A percentile compares a stretch with the other conserved stretches of the same genome.
Conservation (phyloP, 2,329 filamentous ascomycete species). For the Davidsoniella virescens region DNA sequence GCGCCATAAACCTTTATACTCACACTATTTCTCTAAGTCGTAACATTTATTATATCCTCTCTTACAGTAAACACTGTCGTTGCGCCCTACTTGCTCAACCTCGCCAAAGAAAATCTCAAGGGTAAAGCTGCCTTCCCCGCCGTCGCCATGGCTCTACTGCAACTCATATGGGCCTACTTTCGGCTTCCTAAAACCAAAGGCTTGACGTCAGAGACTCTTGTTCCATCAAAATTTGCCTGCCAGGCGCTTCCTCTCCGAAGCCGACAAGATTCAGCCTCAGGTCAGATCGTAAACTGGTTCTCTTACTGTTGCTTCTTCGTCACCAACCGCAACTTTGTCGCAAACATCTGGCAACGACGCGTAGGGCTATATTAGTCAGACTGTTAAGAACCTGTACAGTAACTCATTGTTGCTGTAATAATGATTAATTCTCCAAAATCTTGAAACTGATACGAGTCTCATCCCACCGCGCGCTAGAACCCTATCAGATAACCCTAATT, state of each 20-base stretch:
- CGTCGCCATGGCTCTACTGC: neutral
- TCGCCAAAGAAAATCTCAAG: conserved; percentile 21
- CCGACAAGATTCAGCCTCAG: too few relatives aligned
- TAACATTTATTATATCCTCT: conserved; percentile 19
- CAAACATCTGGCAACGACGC: too few relatives aligned
- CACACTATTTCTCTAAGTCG: conserved; percentile 29
- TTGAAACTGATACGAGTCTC: too few relatives aligned
- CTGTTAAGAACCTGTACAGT: too few relatives aligned
- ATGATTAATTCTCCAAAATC: too few relatives aligned
- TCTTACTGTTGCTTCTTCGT: too few relatives aligned
- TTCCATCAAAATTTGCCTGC: conserved; percentile 20
- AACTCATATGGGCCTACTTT: conserved; percentile 20
- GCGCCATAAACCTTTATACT: conserved; percentile 26
- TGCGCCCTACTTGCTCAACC: conserved; percentile 21
- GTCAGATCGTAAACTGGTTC: too few relatives aligned
- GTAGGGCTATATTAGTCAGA: too few relatives aligned
- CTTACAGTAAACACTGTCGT: conserved; percentile 19
- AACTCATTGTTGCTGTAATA: too few relatives aligned
- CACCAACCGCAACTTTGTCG: too few relatives aligned
- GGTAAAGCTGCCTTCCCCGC: conserved; percentile 22
- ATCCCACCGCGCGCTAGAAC: too few relatives aligned
- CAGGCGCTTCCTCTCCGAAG: conserved; percentile 20
- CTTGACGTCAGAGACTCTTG: conserved; percentile 21
- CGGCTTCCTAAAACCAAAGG: conserved; percentile 21
- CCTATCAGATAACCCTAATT: too few relatives aligned